Conservation (phyloP, 2,329 filamentous ascomycete genomes). For the Uncinocarpus reesii region DNA sequence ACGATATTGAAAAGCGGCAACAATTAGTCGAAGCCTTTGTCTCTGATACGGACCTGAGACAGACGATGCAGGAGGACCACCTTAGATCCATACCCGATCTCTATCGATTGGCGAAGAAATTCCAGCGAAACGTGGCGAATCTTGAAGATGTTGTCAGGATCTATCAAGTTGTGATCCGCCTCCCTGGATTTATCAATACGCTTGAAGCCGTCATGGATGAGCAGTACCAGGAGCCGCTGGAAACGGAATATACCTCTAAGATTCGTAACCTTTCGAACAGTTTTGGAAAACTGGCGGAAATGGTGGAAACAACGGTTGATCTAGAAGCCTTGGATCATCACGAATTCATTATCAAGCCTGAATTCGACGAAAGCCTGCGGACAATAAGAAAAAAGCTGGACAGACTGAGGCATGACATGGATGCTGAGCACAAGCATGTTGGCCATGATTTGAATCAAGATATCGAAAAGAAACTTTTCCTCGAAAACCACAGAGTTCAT, state of each 20-base stretch:
- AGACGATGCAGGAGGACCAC: slow-evolving; percentile 95
- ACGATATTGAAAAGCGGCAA: slow-evolving; percentile 81
- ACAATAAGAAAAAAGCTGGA: slow-evolving; percentile 89
- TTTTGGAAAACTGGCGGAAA: slow-evolving; percentile 79
- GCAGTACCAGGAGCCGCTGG: slow-evolving; percentile 74
- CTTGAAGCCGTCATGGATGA: slow-evolving; percentile 95
- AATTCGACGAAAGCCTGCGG: slow-evolving; percentile 81
- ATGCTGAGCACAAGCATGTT: slow-evolving; percentile 65
- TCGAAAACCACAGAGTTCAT: slow-evolving; percentile 91
- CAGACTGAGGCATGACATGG: slow-evolving; percentile 70
- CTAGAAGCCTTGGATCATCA: slow-evolving; percentile 91
- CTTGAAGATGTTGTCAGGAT: slow-evolving; percentile 91
- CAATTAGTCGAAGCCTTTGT: slow-evolving; percentile 93
- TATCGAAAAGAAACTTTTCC: slow-evolving; percentile 94
- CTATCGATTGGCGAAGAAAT: slow-evolving; percentile 85
- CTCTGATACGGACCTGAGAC: slow-evolving; percentile 80
- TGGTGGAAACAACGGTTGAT: slow-evolving; percentile 97
- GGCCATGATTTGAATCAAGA: slow-evolving; percentile 79
- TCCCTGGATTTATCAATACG: slow-evolving; percentile 81
- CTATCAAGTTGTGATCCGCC: slow-evolving; percentile 85
- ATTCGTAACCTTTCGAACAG: slow-evolving; percentile 65
- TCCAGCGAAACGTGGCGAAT: slow-evolving; percentile 82
- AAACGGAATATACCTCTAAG: slow-evolving; percentile 77
- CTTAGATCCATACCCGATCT: slow-evolving; percentile 86
- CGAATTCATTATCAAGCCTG: slow-evolving; percentile 97